phyloP scores from a whole-genome alignment of 1,139 yeast genomes.

The Hyphopichia burtonii region DNA sequence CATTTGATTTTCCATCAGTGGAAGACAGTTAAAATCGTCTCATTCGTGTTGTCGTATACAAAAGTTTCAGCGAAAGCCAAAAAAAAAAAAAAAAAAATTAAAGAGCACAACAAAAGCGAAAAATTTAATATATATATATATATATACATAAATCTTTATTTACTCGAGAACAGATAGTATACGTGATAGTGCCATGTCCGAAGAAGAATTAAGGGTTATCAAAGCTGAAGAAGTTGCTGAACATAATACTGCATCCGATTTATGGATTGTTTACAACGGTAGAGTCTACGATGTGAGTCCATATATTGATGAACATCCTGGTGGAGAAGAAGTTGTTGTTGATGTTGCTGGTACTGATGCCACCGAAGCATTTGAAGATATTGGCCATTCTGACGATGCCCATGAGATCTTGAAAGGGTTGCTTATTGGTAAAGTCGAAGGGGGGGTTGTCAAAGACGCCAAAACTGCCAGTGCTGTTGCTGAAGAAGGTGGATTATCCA shows the following conservation, averaged over 20 bases:
- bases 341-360: slow-evolving; percentile 94
- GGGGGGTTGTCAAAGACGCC: slow-evolving; percentile 37
- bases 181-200: too few relatives aligned
- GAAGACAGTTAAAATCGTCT: too few relatives aligned
- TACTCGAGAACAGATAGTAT: too few relatives aligned
- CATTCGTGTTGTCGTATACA: too few relatives aligned
- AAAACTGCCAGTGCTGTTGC: slow-evolving; percentile 18
- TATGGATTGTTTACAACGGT: slow-evolving; percentile 89
- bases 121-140: too few relatives aligned
- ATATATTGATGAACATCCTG: slow-evolving; percentile 91
- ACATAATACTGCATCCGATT: slow-evolving; percentile 76
- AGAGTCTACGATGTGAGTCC: slow-evolving; percentile 83
- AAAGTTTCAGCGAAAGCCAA: too few relatives aligned
- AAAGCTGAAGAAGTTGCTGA: slow-evolving; percentile 66
- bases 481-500: slow-evolving; percentile 25
- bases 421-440: slow-evolving; percentile 62
- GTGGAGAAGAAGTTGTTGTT: slow-evolving; percentile 94
- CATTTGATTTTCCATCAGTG: too few relatives aligned
- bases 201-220: slow-evolving; percentile 27
- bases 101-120: too few relatives aligned
- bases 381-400: slow-evolving; percentile 98
- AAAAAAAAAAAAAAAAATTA: too few relatives aligned
- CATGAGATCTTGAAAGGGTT: slow-evolving; percentile 68
- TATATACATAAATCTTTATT: too few relatives aligned
- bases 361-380: slow-evolving; percentile 91